Conservation (phyloP, 192 early-diverging fungal genomes). For the Funneliformis geosporum region DNA sequence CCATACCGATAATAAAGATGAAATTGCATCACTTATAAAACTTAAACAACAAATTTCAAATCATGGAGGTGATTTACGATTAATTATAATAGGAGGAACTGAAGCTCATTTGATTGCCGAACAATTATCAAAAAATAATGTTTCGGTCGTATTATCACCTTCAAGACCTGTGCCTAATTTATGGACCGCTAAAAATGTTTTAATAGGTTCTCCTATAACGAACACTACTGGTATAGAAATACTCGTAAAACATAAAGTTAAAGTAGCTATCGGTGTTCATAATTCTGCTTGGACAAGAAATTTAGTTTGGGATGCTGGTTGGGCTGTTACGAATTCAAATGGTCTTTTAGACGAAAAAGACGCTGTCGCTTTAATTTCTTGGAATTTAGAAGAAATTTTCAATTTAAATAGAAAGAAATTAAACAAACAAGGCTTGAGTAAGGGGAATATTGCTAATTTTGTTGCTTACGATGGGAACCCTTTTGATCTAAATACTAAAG, state of each 20-base stretch:
- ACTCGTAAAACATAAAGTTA: constrained; percentile 61
- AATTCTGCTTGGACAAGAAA: constrained; percentile 60
- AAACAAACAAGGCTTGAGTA: constrained; percentile 2
- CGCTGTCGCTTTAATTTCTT: constrained; percentile 70
- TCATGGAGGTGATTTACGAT: constrained; percentile 41
- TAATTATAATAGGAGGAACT: constrained; percentile 63
- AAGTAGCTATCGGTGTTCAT: constrained; percentile 54
- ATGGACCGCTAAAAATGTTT: constrained; percentile 64
- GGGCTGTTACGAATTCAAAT: constrained; percentile 51
- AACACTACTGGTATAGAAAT: constrained; percentile 55
- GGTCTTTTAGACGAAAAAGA: constrained; percentile 54
- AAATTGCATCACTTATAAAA: constrained; percentile 67
- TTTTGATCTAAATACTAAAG: constrained; percentile 59
- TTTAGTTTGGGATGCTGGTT: constrained; percentile 79
- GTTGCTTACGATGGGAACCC: constrained; percentile 66
- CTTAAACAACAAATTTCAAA: constrained; percentile 53
- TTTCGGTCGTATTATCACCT: constrained; percentile 68
- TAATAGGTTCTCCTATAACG: constrained; percentile 54
- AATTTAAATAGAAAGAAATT: constrained; percentile 44
- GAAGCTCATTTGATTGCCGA: constrained; percentile 68
- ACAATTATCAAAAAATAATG: constrained; percentile 52
- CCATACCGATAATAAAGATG: constrained; percentile 55
- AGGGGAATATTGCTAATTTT: constrained; percentile 42
- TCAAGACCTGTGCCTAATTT: constrained; percentile 61
- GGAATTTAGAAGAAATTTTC: constrained; percentile 69